Conservation (phyloP, 148 eudicot genomes). For the Salicornia ramosissima region DNA sequence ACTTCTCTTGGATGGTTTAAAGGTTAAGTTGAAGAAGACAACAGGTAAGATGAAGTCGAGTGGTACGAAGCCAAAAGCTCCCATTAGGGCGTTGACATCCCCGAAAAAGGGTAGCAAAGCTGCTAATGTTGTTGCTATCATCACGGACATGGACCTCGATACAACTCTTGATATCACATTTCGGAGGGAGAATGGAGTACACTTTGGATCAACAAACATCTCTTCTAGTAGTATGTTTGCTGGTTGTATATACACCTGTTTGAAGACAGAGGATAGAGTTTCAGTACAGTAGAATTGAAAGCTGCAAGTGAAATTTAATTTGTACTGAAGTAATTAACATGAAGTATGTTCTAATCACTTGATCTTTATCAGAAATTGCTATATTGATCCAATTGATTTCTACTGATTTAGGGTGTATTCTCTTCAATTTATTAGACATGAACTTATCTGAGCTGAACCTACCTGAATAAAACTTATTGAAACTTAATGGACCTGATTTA, state of each 20-base stretch:
- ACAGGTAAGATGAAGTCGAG: conserved; percentile 72
- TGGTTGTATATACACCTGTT: conserved; percentile 66
- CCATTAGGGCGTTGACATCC: conserved; percentile 66
- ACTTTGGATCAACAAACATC: conserved; percentile 42
- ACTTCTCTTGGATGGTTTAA: conserved; percentile 54
- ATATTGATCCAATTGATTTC: too few relatives aligned
- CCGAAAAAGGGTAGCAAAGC: conserved; percentile 86
- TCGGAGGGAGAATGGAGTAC: conserved; percentile 39
- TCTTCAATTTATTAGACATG: too few relatives aligned
- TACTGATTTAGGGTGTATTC: too few relatives aligned
- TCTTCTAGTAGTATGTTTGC: conserved; percentile 56
- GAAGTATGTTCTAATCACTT: too few relatives aligned
- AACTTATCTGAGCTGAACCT: too few relatives aligned
- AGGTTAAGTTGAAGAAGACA: conserved; percentile 63
- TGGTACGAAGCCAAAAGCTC: conserved; percentile 74
- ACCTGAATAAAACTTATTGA: too few relatives aligned
- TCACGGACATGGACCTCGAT: conserved; percentile 48
- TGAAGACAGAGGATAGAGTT: background rate
- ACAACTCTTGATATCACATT: conserved; percentile 54
- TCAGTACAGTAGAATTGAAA: background rate
- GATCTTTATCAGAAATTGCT: too few relatives aligned
- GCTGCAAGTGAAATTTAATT: background rate
- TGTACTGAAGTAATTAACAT: too few relatives aligned
- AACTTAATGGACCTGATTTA: too few relatives aligned
- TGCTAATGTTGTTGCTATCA: conserved; percentile 45